A percentile compares a stretch with the other conserved stretches of the same genome.
phyloP scores from a whole-genome alignment of 768 basidiomycete species.

The Pleurotus salmoneostramineus region DNA sequence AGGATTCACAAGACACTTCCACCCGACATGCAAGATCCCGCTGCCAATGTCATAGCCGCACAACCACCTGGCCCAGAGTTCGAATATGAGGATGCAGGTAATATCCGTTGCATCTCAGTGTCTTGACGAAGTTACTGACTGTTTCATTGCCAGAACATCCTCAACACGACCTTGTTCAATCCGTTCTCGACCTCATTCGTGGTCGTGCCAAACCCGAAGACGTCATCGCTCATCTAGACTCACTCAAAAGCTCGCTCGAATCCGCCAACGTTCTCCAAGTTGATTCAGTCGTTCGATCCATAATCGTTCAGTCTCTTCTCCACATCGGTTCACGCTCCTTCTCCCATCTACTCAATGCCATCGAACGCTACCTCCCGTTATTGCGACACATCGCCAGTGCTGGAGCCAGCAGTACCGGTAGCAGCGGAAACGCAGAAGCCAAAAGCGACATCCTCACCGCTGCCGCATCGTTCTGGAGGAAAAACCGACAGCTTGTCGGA shows the following conservation, averaged over 20 bases:
- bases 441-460: slow-evolving; percentile 69
- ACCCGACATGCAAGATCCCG: slow-evolving; percentile 66
- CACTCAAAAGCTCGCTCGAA: slow-evolving; percentile 62
- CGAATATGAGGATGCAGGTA: slow-evolving; percentile 80
- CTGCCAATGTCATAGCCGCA: slow-evolving; percentile 57
- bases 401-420: slow-evolving; percentile 30
- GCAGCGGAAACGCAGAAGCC: slow-evolving; percentile 46
- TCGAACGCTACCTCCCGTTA: slow-evolving; percentile 87
- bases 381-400: slow-evolving; percentile 61
- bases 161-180: slow-evolving; percentile 75
- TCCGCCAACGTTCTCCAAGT: slow-evolving; percentile 57
- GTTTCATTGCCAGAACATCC: slow-evolving; percentile 53
- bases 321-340: slow-evolving; percentile 94
- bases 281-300: slow-evolving; percentile 65
- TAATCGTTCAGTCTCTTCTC: slow-evolving; percentile 84
- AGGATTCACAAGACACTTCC: slow-evolving; percentile 89
- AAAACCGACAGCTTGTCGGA: slow-evolving; percentile 80
- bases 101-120: slow-evolving; percentile 17
- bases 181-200: slow-evolving; percentile 78
- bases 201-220: slow-evolving; percentile 77
- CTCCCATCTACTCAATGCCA: slow-evolving; percentile 96
- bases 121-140: not conserved
- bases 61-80: slow-evolving; percentile 78
- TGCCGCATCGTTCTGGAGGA: slow-evolving; percentile 76
- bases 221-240: slow-evolving; percentile 70